phyloP scores from a whole-genome alignment of 192 early-diverging fungal genomes.

The Thoreauomyces humboldtii region DNA sequence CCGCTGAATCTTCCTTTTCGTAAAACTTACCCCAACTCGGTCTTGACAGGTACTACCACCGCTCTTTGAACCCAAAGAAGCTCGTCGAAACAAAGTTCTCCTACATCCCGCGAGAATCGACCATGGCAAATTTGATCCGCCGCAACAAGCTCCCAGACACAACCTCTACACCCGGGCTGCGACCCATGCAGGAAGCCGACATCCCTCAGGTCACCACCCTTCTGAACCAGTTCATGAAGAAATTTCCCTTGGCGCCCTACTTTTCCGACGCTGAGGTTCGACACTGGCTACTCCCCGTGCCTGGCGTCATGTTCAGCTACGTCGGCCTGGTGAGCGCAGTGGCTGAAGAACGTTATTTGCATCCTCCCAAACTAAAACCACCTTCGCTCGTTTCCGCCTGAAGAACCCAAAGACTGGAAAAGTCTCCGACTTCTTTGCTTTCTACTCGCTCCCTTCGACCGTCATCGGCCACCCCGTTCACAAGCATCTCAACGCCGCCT shows the following conservation, averaged over 20 bases:
- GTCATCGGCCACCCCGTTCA: conserved; percentile 77
- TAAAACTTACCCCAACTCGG: neutral
- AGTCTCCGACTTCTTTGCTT: conserved; percentile 89
- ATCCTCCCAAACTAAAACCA: neutral
- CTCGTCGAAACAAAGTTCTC: conserved; percentile 92
- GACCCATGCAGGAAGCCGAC: conserved; percentile 78
- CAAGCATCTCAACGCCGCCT: conserved; percentile 79
- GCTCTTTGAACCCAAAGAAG: conserved; percentile 92
- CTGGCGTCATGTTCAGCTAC: conserved; percentile 87
- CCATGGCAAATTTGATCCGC: conserved; percentile 71
- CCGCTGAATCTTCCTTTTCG: neutral
- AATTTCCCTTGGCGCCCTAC: conserved; percentile 66
- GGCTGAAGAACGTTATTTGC: too few relatives aligned
- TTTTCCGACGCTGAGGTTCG: conserved; percentile 84
- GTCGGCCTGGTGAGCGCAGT: conserved; percentile 84
- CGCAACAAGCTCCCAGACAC: conserved; percentile 64
- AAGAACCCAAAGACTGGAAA: conserved; percentile 53
- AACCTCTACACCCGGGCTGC: conserved; percentile 61
- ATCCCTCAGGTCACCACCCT: conserved; percentile 68
- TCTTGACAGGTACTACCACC: conserved; percentile 80
- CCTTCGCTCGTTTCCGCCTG: too few relatives aligned
- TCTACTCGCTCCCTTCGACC: conserved; percentile 92
- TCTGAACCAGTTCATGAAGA: conserved; percentile 66
- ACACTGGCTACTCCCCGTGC: conserved; percentile 87
- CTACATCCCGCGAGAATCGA: conserved; percentile 66